phyloP scores from a whole-genome alignment of 768 basidiomycete genomes.

The Mycena latifolia region DNA sequence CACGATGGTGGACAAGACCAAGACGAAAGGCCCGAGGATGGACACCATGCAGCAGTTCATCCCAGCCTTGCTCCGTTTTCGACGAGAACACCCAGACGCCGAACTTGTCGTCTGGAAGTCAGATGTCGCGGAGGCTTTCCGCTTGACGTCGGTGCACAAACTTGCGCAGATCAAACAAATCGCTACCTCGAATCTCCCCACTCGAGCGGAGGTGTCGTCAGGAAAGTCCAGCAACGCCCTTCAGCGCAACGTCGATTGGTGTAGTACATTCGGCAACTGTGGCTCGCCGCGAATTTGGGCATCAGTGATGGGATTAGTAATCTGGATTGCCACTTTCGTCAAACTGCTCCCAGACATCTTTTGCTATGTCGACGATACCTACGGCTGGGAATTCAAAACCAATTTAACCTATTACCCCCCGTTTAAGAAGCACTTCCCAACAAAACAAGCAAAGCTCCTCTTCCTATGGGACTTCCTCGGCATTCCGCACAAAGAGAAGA shows the following conservation, averaged over 20 bases:
- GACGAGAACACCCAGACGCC: not conserved
- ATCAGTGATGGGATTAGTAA: constrained; percentile 32
- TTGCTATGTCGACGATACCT: constrained; percentile 10
- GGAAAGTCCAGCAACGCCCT: not conserved
- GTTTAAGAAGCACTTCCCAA: constrained; percentile 37
- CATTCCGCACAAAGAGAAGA: constrained; percentile 43
- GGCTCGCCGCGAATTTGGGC: constrained; percentile 21
- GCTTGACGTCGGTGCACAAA: not conserved
- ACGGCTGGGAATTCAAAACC: not conserved
- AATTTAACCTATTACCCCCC: constrained; percentile 1
- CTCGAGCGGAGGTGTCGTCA: not conserved
- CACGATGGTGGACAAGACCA: not conserved
- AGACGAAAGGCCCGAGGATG: not conserved
- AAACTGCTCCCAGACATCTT: constrained; percentile 20
- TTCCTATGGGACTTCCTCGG: constrained; percentile 49
- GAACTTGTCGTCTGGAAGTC: not conserved
- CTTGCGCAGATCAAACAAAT: constrained; percentile 10
- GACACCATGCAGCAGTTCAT: not conserved
- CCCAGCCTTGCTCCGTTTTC: not conserved
- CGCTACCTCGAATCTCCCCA: constrained; percentile 4
- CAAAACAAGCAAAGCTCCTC: constrained; percentile 42
- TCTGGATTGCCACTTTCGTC: constrained; percentile 30
- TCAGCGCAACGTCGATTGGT: not conserved
- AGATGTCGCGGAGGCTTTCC: not conserved
- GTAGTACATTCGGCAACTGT: not conserved